Evolutionary conservation across 169 alveolate species (phyloP).

Genomic region (Eimeria sp.): DNA sequence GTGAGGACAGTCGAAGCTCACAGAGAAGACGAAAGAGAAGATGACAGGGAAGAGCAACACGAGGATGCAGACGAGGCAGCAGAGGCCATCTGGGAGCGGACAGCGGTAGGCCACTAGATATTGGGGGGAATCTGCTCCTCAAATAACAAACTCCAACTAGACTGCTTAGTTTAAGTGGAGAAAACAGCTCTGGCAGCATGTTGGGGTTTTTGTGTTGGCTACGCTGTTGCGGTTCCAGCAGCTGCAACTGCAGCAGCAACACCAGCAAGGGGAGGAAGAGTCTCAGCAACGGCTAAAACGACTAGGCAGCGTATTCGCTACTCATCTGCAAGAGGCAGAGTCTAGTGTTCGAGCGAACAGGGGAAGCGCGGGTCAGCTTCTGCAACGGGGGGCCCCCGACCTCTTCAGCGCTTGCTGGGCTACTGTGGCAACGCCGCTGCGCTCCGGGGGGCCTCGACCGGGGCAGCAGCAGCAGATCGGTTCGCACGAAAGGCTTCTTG

Average conservation of each 20-base stretch:
- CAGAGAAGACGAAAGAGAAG: background rate
- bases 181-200: background rate
- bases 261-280: conserved; percentile 32
- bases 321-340: conserved; percentile 34
- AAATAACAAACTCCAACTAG: no score
- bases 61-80: conserved; percentile 53
- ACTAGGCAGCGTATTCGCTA: conserved; percentile 57
- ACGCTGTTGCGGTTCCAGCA: conserved; percentile 11
- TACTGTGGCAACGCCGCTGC: conserved; percentile 48
- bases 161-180: background rate
- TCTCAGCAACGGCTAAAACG: conserved; percentile 44
- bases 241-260: conserved; percentile 52
- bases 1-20: conserved; percentile 7
- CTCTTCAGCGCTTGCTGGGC: conserved; percentile 57
- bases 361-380: conserved; percentile 19
- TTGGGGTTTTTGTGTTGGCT: background rate
- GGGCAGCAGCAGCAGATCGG: conserved; percentile 41
- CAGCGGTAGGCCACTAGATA: conserved; percentile 16
- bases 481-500: conserved; percentile 57
- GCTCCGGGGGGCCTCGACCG: conserved; percentile 15
- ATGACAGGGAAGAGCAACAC: background rate
- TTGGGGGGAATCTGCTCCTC: background rate
- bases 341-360: conserved; percentile 22
- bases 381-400: conserved; percentile 57
- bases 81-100: conserved; percentile 34